Evolutionary conservation across 73 alveolate genomes (phyloP).

Genomic region (Paramecium sonneborni): DNA sequence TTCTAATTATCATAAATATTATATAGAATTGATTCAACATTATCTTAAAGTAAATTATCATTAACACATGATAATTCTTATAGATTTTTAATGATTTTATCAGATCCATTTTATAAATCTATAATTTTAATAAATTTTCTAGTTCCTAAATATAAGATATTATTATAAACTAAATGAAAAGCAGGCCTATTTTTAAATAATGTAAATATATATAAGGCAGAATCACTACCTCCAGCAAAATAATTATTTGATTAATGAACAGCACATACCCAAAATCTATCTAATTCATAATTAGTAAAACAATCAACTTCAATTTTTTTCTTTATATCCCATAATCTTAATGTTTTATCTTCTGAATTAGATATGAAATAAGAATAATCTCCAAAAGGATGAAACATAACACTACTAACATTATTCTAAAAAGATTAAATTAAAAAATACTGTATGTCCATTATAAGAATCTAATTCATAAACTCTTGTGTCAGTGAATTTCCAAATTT

Average conservation of each 20-base stretch:
- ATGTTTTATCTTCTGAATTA: conserved; percentile 92
- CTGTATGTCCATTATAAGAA: conserved; percentile 87
- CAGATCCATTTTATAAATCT: conserved; percentile 3
- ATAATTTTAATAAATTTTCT: conserved; percentile 53
- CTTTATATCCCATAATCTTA: conserved; percentile 93
- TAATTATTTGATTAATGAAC: conserved; percentile 84
- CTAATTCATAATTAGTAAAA: conserved; percentile 85
- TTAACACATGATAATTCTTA: conserved; percentile 56
- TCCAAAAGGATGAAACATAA: conserved; percentile 89
- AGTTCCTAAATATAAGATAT: conserved; percentile 67
- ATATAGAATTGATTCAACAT: conserved; percentile 69
- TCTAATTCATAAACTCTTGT: conserved; percentile 93
- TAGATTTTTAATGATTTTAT: neutral
- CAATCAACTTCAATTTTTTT: conserved; percentile 81
- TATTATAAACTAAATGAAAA: conserved; percentile 68
- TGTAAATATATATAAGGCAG: conserved; percentile 87
- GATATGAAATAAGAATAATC: conserved; percentile 76
- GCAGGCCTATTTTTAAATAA: conserved; percentile 87
- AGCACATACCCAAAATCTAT: conserved; percentile 83
- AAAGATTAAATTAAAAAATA: neutral
- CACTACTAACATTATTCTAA: conserved; percentile 90
- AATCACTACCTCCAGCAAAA: conserved; percentile 94
- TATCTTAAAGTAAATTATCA: conserved; percentile 68
- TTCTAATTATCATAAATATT: conserved; percentile 54
- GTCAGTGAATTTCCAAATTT: conserved; percentile 89